Base-by-base conservation (phyloP, 345 rosid species). In the Schrenkiella parvula region DNA sequence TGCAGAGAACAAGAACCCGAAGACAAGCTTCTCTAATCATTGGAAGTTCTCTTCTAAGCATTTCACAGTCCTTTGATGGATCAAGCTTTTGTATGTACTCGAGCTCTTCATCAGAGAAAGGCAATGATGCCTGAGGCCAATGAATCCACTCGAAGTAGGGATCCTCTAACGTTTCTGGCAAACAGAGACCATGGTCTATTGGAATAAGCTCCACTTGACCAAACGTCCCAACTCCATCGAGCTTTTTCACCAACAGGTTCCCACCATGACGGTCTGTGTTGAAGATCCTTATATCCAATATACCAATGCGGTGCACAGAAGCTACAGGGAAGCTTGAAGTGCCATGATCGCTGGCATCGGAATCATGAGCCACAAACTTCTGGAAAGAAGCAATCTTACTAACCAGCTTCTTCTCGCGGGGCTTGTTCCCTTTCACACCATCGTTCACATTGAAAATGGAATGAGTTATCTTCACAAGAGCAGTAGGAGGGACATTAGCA, bases 121-220 rank as follows among this genome's bases (percentile, higher is more conserved):
- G 97, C 62, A 95, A 84, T 12, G 99, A 92, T 13, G 99, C 93
- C 73, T 92, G 98, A 35, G 99, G 99, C 99, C 98, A 95, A 70
- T 95, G 99, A 82, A 95, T 90, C 99, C 99, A 95, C 81, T 95
- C 98, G 5, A 95, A 90, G 70, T 95, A 95, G n/a, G 99, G 99
- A 71, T 95, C 99, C 80, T 95, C 99, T 76, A 95, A 60, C 3
- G 92, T 83, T 81, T 95, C 99, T 4, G 98, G 99, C 76, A 95
- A 78, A 83, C 99, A 92, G 64, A 95, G 92, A 12, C 99, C 98
- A 55, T 92, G 99, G 71, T 95, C 99, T 70, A 95, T 95, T 3
- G 99, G 99, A 80, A 86, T 90, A 73, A 95, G 83, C 75, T 92
- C 98, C 22, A 87, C 87, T 52, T 87, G 88, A 80, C 95, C 91